Evolutionary conservation across 306 rosid genomes (phyloP), one percentile per base, ranked within the genome.

Genomic region (Aeschynomene evenia): DNA sequence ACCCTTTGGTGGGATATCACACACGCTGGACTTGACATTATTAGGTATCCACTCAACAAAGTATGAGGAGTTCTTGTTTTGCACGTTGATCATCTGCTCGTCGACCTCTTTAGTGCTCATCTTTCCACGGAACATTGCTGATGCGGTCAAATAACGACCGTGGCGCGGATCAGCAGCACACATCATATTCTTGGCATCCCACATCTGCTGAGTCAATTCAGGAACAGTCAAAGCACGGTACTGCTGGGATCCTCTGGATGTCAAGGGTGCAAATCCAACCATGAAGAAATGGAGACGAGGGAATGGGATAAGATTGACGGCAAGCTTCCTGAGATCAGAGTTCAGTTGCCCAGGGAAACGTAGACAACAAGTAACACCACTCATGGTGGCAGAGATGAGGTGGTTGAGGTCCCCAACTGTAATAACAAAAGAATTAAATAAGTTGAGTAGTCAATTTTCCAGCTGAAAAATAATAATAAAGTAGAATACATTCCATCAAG

Each of bases 151-250:
- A 21, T 82, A 82, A 15, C 86, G 86, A n/a, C 86, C 86, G 16
- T 82, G 86, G 33, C 86, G 86, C 42, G 86, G 86, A 65, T 82
- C 86, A 4, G 86, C 86, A 3, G 86, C 86, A 69, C 86, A 82
- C 86, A 82, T 82, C 86, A 82, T 82, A 68, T 82, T 82, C 78
- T 82, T 82, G 1, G 86, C 74, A 74, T 82, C 86, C 83, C 83
- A 82, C 86, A 82, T 82, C 67, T 82, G 86, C 64, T 82, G 86
- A 6, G 86, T 82, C 78, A 82, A 70, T 20, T 82, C 86, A 6
- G 86, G 86, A 39, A 82, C 86, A 20, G 78, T 78, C 86, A 82
- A 74, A 50, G 83, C 86, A 11, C 86, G 75, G 61, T 82, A 82
- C 51, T 82, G 86, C 72, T 82, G 86, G 26, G 86, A 82, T 51